Base-by-base conservation (phyloP, 192 early-diverging fungal species). In the Backusella australiensis region DNA sequence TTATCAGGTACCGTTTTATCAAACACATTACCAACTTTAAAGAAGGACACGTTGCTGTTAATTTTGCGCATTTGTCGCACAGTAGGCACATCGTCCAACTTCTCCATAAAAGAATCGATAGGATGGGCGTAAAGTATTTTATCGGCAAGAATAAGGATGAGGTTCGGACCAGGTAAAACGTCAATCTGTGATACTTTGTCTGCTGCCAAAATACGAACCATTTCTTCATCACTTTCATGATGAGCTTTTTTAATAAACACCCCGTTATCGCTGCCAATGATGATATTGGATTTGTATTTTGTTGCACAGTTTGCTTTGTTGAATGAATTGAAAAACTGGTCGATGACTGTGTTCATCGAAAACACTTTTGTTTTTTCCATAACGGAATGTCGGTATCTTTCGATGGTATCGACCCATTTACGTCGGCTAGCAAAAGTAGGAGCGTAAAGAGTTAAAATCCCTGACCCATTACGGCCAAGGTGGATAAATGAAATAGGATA, bases 181-280 rank as follows among this genome's bases (percentile, higher is more conserved):
- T 96, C 96, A 49, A 99, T 89, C 83, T 99, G 96, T 34, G 83
- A 87, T 53, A 97, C 91, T 77, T 90, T 91, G 69, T 96, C 95
- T 53, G 95, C 67, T 29, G 86, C 80, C 17, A 97, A 77, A 38
- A 91, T 84, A 53, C 87, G 86, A 69, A 79, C 72, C 72, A 87
- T 79, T 65, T 85, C 85, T 23, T 78, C 85, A 69, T 83, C 83
- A 12, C 86, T 78, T 68, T 84, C 85, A 65, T 35, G 67, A 6
- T 36, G 29, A 2, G 41, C 23, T 29, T 89, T 86, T 21, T 85
- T 80, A n/a, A 91, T 86, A 74, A 90, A 98, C 19, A 98, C 82
- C 5, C 97, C 97, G 26, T 87, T 82, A 75, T 98, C 96, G 1
- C 96, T 93, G 29, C 94, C 97, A 66, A 98, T 79, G 26, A 96